A percentile compares a stretch with the other conserved stretches of the same genome.
phyloP scores from a whole-genome alignment of 495 filamentous ascomycete genomes.

The Aspergillus ostianus region DNA sequence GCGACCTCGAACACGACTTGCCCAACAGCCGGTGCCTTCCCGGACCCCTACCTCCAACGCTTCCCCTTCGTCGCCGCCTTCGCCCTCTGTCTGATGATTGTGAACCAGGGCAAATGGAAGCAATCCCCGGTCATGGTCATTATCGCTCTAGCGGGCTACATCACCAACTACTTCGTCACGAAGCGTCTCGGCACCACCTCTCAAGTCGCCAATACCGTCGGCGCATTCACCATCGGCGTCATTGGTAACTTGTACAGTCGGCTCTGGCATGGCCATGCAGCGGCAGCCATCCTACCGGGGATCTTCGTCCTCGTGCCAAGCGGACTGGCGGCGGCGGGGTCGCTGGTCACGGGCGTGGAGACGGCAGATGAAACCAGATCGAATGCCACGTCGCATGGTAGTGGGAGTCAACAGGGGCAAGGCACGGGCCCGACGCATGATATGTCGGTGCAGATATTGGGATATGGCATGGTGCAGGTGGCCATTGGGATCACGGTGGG shows the following conservation, averaged over 20 bases:
- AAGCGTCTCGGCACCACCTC: constrained; percentile 68
- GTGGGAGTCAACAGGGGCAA: constrained; percentile 3
- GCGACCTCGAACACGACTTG: constrained; percentile 72
- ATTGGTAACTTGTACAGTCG: constrained; percentile 83
- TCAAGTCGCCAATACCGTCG: constrained; percentile 79
- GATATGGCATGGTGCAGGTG: constrained; percentile 65
- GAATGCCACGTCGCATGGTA: constrained; percentile 29
- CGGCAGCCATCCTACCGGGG: constrained; percentile 78
- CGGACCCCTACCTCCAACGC: constrained; percentile 31
- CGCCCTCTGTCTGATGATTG: constrained; percentile 68
- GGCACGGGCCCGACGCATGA: constrained; percentile 14
- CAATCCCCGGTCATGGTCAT: constrained; percentile 81
- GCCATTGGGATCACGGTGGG: constrained; percentile 91
- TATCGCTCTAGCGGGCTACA: constrained; percentile 74
- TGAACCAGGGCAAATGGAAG: constrained; percentile 87
- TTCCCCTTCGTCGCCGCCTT: constrained; percentile 49
- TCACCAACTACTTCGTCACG: constrained; percentile 78
- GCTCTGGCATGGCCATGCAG: constrained; percentile 74
- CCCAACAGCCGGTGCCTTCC: constrained; percentile 36
- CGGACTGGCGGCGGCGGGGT: constrained; percentile 76
- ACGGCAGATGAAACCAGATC: constrained; percentile 71
- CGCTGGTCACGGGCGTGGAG: constrained; percentile 71
- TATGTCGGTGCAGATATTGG: constrained; percentile 30
- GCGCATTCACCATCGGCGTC: constrained; percentile 77
- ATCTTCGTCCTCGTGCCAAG: constrained; percentile 91